Evolutionary conservation across 225 moss, liverwort and hornwort species (phyloP).

Genomic region (Climacium dendroides): DNA sequence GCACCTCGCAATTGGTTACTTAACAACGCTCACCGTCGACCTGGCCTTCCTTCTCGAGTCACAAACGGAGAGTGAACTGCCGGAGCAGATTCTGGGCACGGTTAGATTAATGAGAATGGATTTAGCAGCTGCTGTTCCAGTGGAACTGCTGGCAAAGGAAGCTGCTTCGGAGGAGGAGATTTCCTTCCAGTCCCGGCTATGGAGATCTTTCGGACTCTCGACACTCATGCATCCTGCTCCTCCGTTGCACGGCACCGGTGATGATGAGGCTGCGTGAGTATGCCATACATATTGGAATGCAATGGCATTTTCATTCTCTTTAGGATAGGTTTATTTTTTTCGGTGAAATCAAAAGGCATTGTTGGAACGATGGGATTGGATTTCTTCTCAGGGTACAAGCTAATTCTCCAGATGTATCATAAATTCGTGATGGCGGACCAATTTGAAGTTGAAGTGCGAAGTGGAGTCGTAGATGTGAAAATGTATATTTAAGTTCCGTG

Average conservation of each 20-base stretch:
- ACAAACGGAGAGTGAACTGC: constrained; percentile 67
- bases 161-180: constrained; percentile 10
- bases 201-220: constrained; percentile 53
- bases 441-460: neutral
- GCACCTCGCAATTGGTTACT: constrained; percentile 63
- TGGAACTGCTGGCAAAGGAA: constrained; percentile 27
- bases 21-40: constrained; percentile 64
- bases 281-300: neutral
- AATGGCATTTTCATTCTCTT: neutral
- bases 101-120: constrained; percentile 53
- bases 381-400: neutral
- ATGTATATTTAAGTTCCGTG: neutral
- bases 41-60: constrained; percentile 78
- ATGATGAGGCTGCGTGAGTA: constrained; percentile 22
- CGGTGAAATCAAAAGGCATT: neutral
- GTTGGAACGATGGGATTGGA: neutral
- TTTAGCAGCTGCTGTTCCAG: constrained; percentile 40
- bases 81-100: constrained; percentile 63
- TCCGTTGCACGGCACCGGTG: constrained; percentile 10
- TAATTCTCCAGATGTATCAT: constrained; percentile 10
- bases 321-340: constrained; percentile 3
- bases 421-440: constrained; percentile 12
- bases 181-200: constrained; percentile 46
- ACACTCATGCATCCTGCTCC: constrained; percentile 40
- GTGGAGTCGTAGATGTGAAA: neutral